phyloP scores from a whole-genome alignment of 2,329 filamentous ascomycete species.

The Fusarium sambucinum region DNA sequence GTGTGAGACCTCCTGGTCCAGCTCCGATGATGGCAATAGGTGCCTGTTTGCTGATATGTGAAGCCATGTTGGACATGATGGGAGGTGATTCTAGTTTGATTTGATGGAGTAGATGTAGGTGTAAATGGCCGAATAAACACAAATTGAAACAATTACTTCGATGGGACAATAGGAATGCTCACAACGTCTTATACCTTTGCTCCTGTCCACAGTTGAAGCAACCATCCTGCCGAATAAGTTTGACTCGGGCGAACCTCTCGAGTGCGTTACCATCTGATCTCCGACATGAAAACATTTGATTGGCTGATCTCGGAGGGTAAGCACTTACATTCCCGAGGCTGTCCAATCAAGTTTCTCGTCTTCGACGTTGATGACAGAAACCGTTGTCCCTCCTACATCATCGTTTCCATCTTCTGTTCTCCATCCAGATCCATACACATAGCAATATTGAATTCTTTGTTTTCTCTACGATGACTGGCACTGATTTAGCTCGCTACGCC shows the following conservation, averaged over 20 bases:
- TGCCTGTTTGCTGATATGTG: neutral
- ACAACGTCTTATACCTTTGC: neutral
- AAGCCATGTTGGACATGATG: neutral
- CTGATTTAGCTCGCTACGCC: neutral
- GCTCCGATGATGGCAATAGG: conserved; percentile 62
- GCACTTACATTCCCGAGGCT: neutral
- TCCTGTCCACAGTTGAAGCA: neutral
- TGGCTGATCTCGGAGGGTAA: conserved; percentile 1
- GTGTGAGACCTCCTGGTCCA: conserved; percentile 54
- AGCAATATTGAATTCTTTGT: too few relatives aligned
- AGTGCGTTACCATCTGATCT: rapidly evolving
- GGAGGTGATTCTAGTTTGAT: neutral
- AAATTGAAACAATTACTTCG: neutral
- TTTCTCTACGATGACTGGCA: too few relatives aligned
- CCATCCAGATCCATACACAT: neutral
- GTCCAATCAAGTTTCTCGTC: neutral
- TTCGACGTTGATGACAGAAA: neutral
- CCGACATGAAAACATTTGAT: neutral
- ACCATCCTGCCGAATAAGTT: neutral
- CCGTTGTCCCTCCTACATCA: neutral
- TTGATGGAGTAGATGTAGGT: too few relatives aligned
- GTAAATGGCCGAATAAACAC: too few relatives aligned
- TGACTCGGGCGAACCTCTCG: neutral
- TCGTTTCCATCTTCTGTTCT: neutral
- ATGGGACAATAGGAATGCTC: neutral